These are phyloP conservation scores for Jasminum sambac DNA, from an alignment of 257 asterid genomes.

Conservation along the genomic window DNA sequence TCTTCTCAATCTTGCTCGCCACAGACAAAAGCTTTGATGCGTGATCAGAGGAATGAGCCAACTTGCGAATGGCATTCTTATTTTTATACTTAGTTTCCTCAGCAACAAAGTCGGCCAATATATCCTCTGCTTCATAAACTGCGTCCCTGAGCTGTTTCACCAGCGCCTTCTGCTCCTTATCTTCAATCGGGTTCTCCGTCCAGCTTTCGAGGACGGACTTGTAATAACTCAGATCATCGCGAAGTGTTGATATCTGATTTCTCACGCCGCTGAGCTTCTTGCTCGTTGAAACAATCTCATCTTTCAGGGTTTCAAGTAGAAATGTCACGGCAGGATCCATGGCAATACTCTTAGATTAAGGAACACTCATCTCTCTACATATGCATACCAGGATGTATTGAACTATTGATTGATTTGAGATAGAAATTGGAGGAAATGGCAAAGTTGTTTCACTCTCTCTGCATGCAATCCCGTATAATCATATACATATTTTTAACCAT, in stretches of 20 bases:
- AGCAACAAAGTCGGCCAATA: constrained; percentile 27
- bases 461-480: too few relatives aligned
- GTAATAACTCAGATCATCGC: not conserved
- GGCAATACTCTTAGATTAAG: not conserved
- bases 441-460: too few relatives aligned
- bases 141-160: constrained; percentile 22
- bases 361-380: too few relatives aligned
- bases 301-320: constrained; percentile 20
- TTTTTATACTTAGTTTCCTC: constrained; percentile 6
- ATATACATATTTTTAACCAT: too few relatives aligned
- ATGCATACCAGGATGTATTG: too few relatives aligned
- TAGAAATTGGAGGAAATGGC: too few relatives aligned
- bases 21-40: too few relatives aligned
- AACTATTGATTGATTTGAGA: too few relatives aligned
- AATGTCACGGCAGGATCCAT: constrained; percentile 22
- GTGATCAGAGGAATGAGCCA: not conserved
- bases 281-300: not conserved
- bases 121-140: constrained; percentile 30
- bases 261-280: constrained; percentile 10
- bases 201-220: constrained; percentile 2
- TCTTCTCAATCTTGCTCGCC: not conserved
- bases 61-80: not conserved
- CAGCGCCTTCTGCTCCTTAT: not conserved
- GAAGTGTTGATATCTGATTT: constrained; percentile 4
- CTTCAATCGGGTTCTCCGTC: not conserved